Conservation (phyloP, 2,329 filamentous ascomycete species). For the Seiridium unicorne region DNA sequence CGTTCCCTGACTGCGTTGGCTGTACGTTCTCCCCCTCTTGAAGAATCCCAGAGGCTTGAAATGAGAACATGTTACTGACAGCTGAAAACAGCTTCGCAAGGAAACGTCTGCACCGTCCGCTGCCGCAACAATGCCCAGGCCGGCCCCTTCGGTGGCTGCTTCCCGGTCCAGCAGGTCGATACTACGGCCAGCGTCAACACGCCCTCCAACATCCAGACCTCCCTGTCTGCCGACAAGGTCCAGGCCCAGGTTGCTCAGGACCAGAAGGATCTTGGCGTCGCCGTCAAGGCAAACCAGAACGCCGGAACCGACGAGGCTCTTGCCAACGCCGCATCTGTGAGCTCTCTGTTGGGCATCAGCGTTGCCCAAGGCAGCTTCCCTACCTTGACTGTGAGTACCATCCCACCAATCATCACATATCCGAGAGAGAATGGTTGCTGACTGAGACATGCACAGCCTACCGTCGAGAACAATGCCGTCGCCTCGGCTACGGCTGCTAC, state of each 20-base stretch:
- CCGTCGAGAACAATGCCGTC: constrained; percentile 11
- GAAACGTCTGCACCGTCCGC: constrained; percentile 57
- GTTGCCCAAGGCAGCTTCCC: constrained; percentile 29
- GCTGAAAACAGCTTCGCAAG: constrained; percentile 43
- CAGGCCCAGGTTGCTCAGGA: constrained; percentile 48
- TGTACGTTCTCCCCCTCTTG: constrained; percentile 33
- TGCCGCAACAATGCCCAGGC: constrained; percentile 58
- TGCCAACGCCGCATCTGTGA: constrained; percentile 35
- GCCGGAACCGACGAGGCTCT: constrained; percentile 31
- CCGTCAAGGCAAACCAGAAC: constrained; percentile 43
- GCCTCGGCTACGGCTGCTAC: constrained; percentile 4
- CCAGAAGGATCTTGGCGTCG: constrained; percentile 46
- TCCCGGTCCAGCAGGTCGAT: constrained; percentile 56
- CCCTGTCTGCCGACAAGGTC: constrained; percentile 42
- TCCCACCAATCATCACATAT: neutral
- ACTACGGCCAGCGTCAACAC: constrained; percentile 38
- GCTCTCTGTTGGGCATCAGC: constrained; percentile 30
- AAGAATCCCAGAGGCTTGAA: neutral
- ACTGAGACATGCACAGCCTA: constrained; percentile 4
- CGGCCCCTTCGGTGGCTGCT: constrained; percentile 58
- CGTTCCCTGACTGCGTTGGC: constrained; percentile 45
- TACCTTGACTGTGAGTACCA: constrained; percentile 26
- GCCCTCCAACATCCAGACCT: constrained; percentile 43
- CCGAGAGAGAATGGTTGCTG: constrained; percentile 11
- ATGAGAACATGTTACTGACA: constrained; percentile 8